Evolutionary conservation across 306 rosid species (phyloP), one percentile per base, ranked within the genome.

Genomic region (Alnus rubra): DNA sequence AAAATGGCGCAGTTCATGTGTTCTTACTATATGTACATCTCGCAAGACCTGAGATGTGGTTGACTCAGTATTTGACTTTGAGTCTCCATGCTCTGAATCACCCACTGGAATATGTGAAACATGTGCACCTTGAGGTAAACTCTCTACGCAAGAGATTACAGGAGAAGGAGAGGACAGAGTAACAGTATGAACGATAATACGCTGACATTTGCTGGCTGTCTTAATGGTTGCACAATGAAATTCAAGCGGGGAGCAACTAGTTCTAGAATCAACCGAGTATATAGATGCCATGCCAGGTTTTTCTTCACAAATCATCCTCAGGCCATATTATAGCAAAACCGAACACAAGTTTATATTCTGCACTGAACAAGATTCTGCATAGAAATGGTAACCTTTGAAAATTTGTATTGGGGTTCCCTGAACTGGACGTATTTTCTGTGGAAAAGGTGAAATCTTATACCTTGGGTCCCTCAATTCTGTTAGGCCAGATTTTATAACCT

Each of bases 1-100:
- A 11, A 31, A 45, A 18, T 70, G 45, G 77, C 39, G 69, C 64
- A 77, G 53, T 48, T 82, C 9, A 52, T 37, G 51, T 64, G 37
- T 83, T 88, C 93, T 88, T 89, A 93, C 97, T 39, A 93, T 87
- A 88, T 90, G 97, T 56, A 92, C 89, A 84, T 92, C 90, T 33
- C 90, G 81, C 39, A 87, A 45, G 62, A 79, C 56, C 56, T 45
- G 77, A 50, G 90, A 93, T 19, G 92, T 76, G 79, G 87, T 55
- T 8, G 92, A 56, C 79, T 76, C 86, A 19, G 78, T 76, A 35
- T 53, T 59, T 3, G 80, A 68, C 28, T 71, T 55, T 60, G 86
- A 62, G 60, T 75, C 76, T 74, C 87, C 89, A 44, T 84, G 84
- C 19, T 89, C 92, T 49, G 93, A 79, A 82, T 78, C 77, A 39